Conservation (phyloP, 2,329 filamentous ascomycete genomes). For the Fusarium chaquense region DNA sequence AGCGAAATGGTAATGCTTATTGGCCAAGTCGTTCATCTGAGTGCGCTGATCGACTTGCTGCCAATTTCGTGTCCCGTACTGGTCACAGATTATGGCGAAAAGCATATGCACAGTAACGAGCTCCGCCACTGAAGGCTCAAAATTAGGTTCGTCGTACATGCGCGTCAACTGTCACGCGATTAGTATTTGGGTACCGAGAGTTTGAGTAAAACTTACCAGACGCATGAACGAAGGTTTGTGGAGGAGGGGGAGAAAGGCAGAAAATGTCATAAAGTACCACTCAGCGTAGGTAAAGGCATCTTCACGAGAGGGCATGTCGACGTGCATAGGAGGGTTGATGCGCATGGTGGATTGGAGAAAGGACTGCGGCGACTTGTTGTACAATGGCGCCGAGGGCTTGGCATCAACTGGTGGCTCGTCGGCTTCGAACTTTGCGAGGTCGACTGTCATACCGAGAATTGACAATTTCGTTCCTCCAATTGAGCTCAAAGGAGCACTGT, state of each 20-base stretch:
- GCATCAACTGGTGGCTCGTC: constrained; percentile 64
- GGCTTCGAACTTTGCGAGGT: constrained; percentile 78
- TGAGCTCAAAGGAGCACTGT: constrained; percentile 75
- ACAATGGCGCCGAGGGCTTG: constrained; percentile 60
- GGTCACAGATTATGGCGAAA: constrained; percentile 81
- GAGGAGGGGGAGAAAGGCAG: constrained; percentile 79
- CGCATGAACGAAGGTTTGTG: constrained; percentile 79
- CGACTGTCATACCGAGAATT: constrained; percentile 82
- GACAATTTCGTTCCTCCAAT: constrained; percentile 82
- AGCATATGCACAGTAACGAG: constrained; percentile 81
- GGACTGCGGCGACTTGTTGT: constrained; percentile 79
- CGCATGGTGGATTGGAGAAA: constrained; percentile 75
- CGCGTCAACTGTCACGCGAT: constrained; percentile 63
- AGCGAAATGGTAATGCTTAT: constrained; percentile 82
- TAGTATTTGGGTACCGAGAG: not conserved
- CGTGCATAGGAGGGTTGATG: constrained; percentile 67
- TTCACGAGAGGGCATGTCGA: constrained; percentile 71
- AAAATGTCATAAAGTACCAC: constrained; percentile 80
- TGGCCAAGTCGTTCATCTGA: constrained; percentile 72
- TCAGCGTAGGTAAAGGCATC: constrained; percentile 77
- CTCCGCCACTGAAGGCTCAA: constrained; percentile 72
- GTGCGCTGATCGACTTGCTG: constrained; percentile 65
- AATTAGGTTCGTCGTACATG: constrained; percentile 77
- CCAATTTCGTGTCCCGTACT: constrained; percentile 78
- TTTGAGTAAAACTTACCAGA: constrained; percentile 63